Percentiles rank a stretch among this genome's conserved stretches.
Evolutionary conservation across 2,329 filamentous ascomycete genomes (phyloP).

Genomic region (Zasmidium angulare): DNA sequence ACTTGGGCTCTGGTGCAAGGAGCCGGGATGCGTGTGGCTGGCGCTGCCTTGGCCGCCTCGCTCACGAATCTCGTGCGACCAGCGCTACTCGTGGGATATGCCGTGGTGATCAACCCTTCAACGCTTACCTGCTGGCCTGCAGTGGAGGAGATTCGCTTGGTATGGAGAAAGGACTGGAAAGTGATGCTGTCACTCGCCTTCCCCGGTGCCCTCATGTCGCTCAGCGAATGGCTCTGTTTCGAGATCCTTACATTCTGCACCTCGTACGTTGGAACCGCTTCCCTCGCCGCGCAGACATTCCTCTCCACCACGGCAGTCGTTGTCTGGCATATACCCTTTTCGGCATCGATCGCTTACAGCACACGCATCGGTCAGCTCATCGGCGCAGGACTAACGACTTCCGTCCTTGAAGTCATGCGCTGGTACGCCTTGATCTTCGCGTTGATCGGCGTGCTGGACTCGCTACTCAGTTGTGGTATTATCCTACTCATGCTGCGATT

Average conservation of each 20-base stretch:
- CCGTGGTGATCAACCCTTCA: conserved; percentile 40
- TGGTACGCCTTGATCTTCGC: conserved; percentile 33
- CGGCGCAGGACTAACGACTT: conserved; percentile 36
- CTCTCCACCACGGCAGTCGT: conserved; percentile 29
- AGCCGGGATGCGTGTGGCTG: conserved; percentile 47
- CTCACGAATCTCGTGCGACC: conserved; percentile 44
- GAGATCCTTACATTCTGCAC: conserved; percentile 37
- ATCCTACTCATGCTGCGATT: conserved; percentile 34
- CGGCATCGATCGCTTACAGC: conserved; percentile 39
- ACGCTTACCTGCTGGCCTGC: conserved; percentile 50
- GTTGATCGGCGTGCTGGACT: conserved; percentile 38
- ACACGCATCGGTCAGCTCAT: conserved; percentile 42
- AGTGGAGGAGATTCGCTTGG: conserved; percentile 3
- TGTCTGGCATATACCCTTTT: conserved; percentile 44
- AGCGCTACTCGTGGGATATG: conserved; percentile 48
- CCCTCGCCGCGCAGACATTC: conserved; percentile 27
- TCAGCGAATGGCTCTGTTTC: conserved; percentile 31
- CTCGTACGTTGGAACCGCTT: conserved; percentile 22
- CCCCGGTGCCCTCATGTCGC: conserved; percentile 27
- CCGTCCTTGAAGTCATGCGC: conserved; percentile 36
- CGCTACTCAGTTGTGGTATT: conserved; percentile 31
- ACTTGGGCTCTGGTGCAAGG: conserved; percentile 28
- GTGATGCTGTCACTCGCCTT: conserved; percentile 25
- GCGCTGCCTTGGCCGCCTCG: conserved; percentile 53
- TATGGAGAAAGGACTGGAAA: conserved; percentile 40